These are phyloP conservation scores for Periconia sp. DNA, from an alignment of 2,329 filamentous ascomycete species.

Conservation along the genomic window DNA sequence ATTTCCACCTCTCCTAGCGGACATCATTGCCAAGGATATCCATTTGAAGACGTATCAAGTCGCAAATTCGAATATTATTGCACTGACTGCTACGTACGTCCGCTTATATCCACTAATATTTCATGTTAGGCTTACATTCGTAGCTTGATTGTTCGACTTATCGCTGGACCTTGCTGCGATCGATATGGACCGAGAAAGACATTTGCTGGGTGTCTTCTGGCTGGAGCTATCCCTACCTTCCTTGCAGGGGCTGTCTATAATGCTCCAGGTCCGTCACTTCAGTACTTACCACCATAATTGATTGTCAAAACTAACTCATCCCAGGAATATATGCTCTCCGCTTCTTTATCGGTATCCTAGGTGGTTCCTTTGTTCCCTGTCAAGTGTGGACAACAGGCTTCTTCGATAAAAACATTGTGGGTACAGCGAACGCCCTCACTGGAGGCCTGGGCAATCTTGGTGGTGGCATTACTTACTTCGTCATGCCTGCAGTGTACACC, in stretches of 20 bases:
- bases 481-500: constrained; percentile 88
- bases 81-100: constrained; percentile 56
- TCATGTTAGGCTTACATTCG: constrained; percentile 1
- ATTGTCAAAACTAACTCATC: no score
- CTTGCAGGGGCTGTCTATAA: constrained; percentile 76
- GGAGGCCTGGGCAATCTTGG: constrained; percentile 57
- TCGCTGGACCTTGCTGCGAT: constrained; percentile 82
- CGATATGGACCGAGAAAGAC: constrained; percentile 78
- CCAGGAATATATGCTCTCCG: constrained; percentile 73
- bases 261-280: no score
- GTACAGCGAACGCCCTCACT: constrained; percentile 82
- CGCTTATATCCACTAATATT: background rate
- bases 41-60: constrained; percentile 72
- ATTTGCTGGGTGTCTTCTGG: constrained; percentile 75
- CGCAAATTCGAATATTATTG: constrained; percentile 87
- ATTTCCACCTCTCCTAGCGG: constrained; percentile 35
- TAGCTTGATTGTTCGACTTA: constrained; percentile 71
- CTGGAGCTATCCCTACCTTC: constrained; percentile 81
- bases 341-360: constrained; percentile 81
- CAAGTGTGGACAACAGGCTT: constrained; percentile 92
- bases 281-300: no score
- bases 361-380: constrained; percentile 79
- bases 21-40: constrained; percentile 77
- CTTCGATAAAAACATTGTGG: constrained; percentile 94
- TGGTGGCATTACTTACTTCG: constrained; percentile 59